Evolutionary conservation across 176 grass and related monocot genomes (phyloP), one percentile per base, ranked within the genome.

Genomic region (Areca catechu): DNA sequence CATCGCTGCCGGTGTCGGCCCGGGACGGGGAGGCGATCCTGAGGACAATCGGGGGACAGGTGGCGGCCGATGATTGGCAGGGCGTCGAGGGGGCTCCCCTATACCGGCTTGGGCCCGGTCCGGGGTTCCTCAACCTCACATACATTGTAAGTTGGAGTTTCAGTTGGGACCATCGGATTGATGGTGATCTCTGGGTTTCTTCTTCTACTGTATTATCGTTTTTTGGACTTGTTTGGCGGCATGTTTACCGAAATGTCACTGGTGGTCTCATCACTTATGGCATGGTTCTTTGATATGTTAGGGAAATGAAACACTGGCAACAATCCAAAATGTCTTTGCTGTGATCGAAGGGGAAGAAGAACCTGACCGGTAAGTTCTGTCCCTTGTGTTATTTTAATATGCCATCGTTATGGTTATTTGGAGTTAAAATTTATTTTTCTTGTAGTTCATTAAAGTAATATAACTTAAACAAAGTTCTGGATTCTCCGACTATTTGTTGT

Each of bases 281-380:
- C 34, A 12, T 43, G 34, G 9, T 43, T 14, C 27, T 62, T 4
- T 61, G 61, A 62, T 66, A 29, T 6, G 52, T 15, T 18, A 96
- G 91, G 91, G 86, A 47, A 90, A 79, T 66, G 91, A 96, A 67
- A 90, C 80, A n/a, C 59, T 96, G 22, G 78, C 61, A 57, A 87
- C 74, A 50, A 96, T 90, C 77, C 67, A 96, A 70, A 87, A 96
- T 79, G 91, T 96, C 5, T 81, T 90, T 77, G 78, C 82, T 20
- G 80, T 90, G 53, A 87, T 96, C 18, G 77, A 96, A 90, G 91
- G 91, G 18, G 72, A 84, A 74, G 86, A 96, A 74, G 91, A 96
- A 63, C 86, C 83, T 15, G 86, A 90, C 7, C 68, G 86, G 91
- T 96, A 75, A 74, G 51, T 62, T 61, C 24, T 66, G 17, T 29